Percentiles rank a stretch among this genome's conserved stretches.
Conservation (phyloP, 2,329 filamentous ascomycete genomes). For the Sporothrix brasiliensis region DNA sequence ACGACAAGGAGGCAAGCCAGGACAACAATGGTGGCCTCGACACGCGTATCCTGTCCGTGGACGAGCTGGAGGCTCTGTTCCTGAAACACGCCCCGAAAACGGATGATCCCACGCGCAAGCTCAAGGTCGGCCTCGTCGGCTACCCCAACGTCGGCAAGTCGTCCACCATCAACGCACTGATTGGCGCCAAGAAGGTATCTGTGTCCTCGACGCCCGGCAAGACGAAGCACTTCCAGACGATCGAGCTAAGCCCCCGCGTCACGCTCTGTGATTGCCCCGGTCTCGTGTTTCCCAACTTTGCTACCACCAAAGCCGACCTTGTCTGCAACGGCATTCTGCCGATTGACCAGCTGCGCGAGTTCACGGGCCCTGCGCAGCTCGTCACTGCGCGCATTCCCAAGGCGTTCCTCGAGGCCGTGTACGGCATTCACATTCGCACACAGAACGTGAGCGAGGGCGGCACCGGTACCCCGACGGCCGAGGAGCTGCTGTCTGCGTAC, state of each 20-base stretch:
- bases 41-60: constrained; percentile 84
- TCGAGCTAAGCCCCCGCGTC: constrained; percentile 86
- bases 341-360: constrained; percentile 94
- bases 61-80: constrained; percentile 90
- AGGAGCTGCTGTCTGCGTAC: constrained; percentile 83
- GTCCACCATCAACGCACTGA: constrained; percentile 98
- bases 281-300: constrained; percentile 98
- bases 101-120: constrained; percentile 62
- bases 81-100: constrained; percentile 66
- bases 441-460: constrained; percentile 89
- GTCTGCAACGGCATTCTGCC: constrained; percentile 94
- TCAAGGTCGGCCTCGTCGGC: constrained; percentile 89
- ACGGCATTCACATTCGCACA: constrained; percentile 85
- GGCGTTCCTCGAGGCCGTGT: constrained; percentile 85
- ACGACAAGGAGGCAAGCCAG: constrained; percentile 40
- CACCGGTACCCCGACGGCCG: constrained; percentile 79
- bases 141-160: constrained; percentile 99
- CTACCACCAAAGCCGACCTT: constrained; percentile 91
- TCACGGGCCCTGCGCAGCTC: constrained; percentile 80
- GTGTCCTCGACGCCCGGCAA: constrained; percentile 97
- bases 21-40: constrained; percentile 54
- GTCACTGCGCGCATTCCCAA: constrained; percentile 86
- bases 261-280: constrained; percentile 96
- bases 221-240: constrained; percentile 99
- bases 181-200: constrained; percentile 97